A percentile compares a stretch with the other conserved stretches of the same genome.
Evolutionary conservation across 75 land plant species (phyloP).

Genomic region (Sequoiadendron giganteum): DNA sequence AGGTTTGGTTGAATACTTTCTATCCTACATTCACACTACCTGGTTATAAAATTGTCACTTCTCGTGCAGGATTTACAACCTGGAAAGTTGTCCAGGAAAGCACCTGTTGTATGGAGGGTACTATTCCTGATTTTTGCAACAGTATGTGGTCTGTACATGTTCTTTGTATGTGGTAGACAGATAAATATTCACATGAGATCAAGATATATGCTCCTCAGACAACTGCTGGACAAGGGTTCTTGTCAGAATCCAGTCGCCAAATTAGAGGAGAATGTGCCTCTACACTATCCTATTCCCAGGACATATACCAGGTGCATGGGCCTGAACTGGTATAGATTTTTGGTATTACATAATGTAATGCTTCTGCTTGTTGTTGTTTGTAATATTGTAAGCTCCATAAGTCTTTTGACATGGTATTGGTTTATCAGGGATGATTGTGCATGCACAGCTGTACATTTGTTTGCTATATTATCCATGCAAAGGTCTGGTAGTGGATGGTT

Average conservation of each 20-base stretch:
- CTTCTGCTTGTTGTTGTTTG: not conserved
- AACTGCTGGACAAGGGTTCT: not conserved
- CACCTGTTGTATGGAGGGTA: conserved; percentile 37
- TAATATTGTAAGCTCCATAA: not conserved
- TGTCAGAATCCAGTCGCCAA: not conserved
- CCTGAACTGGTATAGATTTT: not conserved
- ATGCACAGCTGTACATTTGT: conserved; percentile 79
- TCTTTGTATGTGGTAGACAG: conserved; percentile 44
- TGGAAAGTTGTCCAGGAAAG: conserved; percentile 48
- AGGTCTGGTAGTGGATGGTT: conserved; percentile 98
- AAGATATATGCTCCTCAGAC: conserved; percentile 7
- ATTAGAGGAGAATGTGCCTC: not conserved
- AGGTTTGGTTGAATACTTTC: not conserved
- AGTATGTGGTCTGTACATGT: conserved; percentile 51
- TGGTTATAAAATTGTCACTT: not conserved
- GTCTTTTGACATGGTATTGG: conserved; percentile 1
- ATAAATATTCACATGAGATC: conserved; percentile 7
- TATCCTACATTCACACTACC: not conserved
- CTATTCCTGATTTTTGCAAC: conserved; percentile 29
- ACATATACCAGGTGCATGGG: conserved; percentile 4
- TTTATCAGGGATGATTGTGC: conserved; percentile 66
- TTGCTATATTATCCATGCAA: conserved; percentile 90
- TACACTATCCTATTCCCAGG: conserved; percentile 11
- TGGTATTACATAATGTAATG: not conserved
- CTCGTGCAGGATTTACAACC: conserved; percentile 36